These are phyloP conservation scores for Peziza echinospora DNA, from an alignment of 495 filamentous ascomycete genomes.

Conservation along the genomic window DNA sequence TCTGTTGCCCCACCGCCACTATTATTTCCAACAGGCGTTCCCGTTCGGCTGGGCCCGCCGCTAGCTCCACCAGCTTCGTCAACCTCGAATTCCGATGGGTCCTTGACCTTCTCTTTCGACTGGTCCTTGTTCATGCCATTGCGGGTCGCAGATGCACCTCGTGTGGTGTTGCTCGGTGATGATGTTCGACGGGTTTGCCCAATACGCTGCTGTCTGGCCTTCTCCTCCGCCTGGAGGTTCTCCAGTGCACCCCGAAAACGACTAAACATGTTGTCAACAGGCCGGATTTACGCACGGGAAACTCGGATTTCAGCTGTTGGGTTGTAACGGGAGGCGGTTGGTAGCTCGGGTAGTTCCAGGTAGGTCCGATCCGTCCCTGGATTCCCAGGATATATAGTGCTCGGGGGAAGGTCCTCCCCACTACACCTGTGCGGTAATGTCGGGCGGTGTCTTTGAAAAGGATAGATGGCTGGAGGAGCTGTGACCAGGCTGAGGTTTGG, in stretches of 20 bases:
- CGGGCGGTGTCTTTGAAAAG: too few relatives aligned
- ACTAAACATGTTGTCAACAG: slow-evolving; percentile 9
- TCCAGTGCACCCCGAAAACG: slow-evolving; percentile 14
- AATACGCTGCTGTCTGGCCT: slow-evolving; percentile 10
- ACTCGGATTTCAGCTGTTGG: too few relatives aligned
- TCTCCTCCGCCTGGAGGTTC: slow-evolving; percentile 16
- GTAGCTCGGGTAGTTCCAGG: too few relatives aligned
- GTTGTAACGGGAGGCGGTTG: too few relatives aligned
- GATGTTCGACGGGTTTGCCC: slow-evolving; percentile 4
- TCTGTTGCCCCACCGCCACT: not conserved
- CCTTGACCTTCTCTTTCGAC: slow-evolving; percentile 4
- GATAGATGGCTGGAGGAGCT: too few relatives aligned
- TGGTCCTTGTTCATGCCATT: slow-evolving; percentile 1
- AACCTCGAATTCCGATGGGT: slow-evolving; percentile 17
- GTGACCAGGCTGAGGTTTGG: too few relatives aligned
- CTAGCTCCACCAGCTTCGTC: slow-evolving; percentile 8
- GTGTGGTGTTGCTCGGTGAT: slow-evolving; percentile 1
- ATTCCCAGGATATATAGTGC: too few relatives aligned
- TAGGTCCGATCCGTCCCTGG: too few relatives aligned
- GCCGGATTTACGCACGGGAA: not conserved
- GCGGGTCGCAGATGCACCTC: not conserved
- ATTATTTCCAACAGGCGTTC: slow-evolving; percentile 10
- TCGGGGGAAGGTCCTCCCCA: too few relatives aligned
- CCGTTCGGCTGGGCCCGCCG: slow-evolving; percentile 11
- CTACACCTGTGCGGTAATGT: too few relatives aligned